Evolutionary conservation across 352 stramenopile species (phyloP), one percentile per base, ranked within the genome.

Genomic region (Pythium insidiosum): DNA sequence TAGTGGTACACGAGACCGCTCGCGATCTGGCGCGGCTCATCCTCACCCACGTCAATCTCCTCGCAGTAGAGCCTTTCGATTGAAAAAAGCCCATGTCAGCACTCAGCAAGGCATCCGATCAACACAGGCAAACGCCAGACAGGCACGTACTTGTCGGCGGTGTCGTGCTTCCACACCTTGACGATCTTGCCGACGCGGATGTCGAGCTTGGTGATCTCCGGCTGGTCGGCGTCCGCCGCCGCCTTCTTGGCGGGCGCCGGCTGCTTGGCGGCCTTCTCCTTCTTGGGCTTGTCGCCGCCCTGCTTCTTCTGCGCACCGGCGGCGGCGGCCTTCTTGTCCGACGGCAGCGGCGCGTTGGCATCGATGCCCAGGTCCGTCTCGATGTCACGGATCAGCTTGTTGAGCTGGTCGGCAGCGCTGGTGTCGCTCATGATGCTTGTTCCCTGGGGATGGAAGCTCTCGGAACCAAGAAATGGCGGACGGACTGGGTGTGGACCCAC

Each of bases 91-190:
- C 3, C 7, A 11, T 12, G 40, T 5, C 6, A 29, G 25, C 28
- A 15, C 5, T 37, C n/a, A 44, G 15, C 25, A 7, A 29, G 31
- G 28, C 24, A 50, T 23, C 19, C n/a, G n/a, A n/a, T n/a, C n/a
- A n/a, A 12, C 7, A 39, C 11, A 44, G 3, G 7, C 16, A 46
- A 16, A 38, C 4, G 23, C 2, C 20, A 9, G n/a, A n/a, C n/a
- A n/a, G n/a, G n/a, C n/a, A 63, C 62, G 29, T 48, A 83, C 67
- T 95, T 95, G 53, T 96, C 86, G 20, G 81, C 83, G 6, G 73
- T 88, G 38, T 93, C 81, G 63, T 96, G 87, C 61, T 94, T 93
- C 84, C 84, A 96, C 35, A 92, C 84, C 50, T 95, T 95, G 48
- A 90, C 67, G 61, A 96, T 95, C 48, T 90, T 70, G 22, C 87